Base-by-base conservation (phyloP, 257 asterid species). In the Plantago ovata region DNA sequence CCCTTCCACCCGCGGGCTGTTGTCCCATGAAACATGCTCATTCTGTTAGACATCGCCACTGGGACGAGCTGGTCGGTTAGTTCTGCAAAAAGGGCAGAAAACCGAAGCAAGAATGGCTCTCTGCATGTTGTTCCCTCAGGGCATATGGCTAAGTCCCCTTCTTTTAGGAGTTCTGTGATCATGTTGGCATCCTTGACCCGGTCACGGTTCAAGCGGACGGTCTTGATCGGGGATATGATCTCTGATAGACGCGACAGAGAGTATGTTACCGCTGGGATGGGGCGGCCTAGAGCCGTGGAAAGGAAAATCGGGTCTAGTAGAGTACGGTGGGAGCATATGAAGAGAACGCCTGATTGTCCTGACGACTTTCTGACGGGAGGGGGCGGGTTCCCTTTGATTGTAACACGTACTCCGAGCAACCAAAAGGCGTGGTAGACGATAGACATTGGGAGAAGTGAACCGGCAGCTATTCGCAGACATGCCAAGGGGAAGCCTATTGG, bases 1-100 rank as follows among this genome's bases (percentile, higher is more conserved):
- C 87, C 95, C 51, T 89, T 89, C 92, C 89, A 89, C 1, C 96
- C 96, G 18, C 89, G 72, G 9, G 95, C 95, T 15, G 95, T 85
- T 6, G 94, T 89, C 38, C 97, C 97, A 13, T 89, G 89, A 52
- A 89, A 86, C 91, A 84, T 77, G 72, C 81, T 85, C 94, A 79
- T 85, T 43, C 74, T 63, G 44, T 67, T 78, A 14, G 68, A 24
- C 84, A 84, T 84, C 0, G 95, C 97, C 10, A 89, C 94, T 0
- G 95, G 97, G 1, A 89, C 89, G 0, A 89, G 64, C 13, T 85
- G 72, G 33, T 86, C 86, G 0, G 97, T 79, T 2, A 89, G 63
- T 16, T 85, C 96, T 0, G 95, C 94, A 13, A 89, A 89, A 15
- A 89, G 69, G 0, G 94, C 78, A 1, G 94, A 83, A 67, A 89